Conservation (phyloP, 768 basidiomycete genomes). For the Suillus clintonianus region DNA sequence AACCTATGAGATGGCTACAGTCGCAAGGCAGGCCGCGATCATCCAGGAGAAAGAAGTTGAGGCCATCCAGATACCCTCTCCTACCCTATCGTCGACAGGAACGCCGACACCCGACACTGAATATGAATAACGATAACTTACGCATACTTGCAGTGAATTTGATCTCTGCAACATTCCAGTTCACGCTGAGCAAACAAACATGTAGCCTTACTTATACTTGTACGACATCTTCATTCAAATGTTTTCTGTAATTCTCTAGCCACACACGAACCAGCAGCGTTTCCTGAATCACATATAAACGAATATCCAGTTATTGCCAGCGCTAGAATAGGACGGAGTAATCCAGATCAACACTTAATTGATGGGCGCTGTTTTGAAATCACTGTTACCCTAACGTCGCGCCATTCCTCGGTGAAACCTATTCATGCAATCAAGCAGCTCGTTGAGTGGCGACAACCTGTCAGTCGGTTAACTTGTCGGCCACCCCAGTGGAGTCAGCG, state of each 20-base stretch:
- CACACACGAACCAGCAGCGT: neutral
- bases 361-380: no score
- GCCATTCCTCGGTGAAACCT: neutral
- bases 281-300: neutral
- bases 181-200: neutral
- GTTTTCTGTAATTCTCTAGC: neutral
- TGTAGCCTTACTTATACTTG: conserved; percentile 7
- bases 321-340: no score
- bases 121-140: conserved; percentile 10
- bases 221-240: neutral
- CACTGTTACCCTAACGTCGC: neutral
- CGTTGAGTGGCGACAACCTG: conserved; percentile 57
- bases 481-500: conserved; percentile 59
- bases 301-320: no score
- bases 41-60: conserved; percentile 65
- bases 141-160: neutral
- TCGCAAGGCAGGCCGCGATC: conserved; percentile 57
- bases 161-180: neutral
- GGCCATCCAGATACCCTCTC: conserved; percentile 51
- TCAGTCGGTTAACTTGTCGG: conserved; percentile 62
- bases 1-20: conserved; percentile 50
- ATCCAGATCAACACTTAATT: no score
- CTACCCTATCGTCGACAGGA: conserved; percentile 45
- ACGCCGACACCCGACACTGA: conserved; percentile 31
- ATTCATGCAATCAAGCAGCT: neutral